phyloP scores from a whole-genome alignment of 768 basidiomycete genomes.

The Trametes cingulata region DNA sequence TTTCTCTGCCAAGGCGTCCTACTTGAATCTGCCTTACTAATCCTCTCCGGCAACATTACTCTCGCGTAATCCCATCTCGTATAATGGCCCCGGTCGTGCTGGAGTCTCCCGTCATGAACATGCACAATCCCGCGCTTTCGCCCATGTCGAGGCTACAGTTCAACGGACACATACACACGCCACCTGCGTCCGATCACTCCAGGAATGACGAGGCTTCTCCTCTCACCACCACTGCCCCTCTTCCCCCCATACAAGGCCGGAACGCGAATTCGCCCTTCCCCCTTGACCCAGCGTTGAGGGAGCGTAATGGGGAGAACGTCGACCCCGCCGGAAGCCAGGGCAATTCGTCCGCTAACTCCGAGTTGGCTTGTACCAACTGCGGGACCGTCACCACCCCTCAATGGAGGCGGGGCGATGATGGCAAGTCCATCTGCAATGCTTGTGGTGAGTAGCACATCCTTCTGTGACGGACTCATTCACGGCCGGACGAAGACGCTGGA shows the following conservation, averaged over 20 bases:
- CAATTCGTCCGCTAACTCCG: slow-evolving; percentile 15
- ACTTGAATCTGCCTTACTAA: slow-evolving; percentile 13
- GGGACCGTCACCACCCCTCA: slow-evolving; percentile 77
- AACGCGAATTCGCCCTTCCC: slow-evolving; percentile 32
- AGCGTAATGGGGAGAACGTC: slow-evolving; percentile 26
- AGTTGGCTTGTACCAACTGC: slow-evolving; percentile 63
- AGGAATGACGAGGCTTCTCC: slow-evolving; percentile 28
- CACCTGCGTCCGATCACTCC: slow-evolving; percentile 32
- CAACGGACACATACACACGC: slow-evolving; percentile 37
- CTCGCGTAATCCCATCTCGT: slow-evolving; percentile 14
- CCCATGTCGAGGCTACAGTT: slow-evolving; percentile 48
- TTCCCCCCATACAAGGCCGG: slow-evolving; percentile 37
- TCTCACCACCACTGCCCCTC: slow-evolving; percentile 24
- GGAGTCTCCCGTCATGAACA: slow-evolving; percentile 52
- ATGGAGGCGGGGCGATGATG: slow-evolving; percentile 81
- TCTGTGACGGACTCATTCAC: slow-evolving; percentile 26
- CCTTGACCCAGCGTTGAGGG: slow-evolving; percentile 28
- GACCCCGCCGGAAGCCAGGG: slow-evolving; percentile 26
- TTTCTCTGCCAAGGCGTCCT: neutral
- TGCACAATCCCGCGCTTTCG: slow-evolving; percentile 46
- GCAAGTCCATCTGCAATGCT: slow-evolving; percentile 85
- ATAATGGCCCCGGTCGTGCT: slow-evolving; percentile 60
- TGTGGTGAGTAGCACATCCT: slow-evolving; percentile 68
- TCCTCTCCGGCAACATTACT: slow-evolving; percentile 14
- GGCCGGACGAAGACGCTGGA: slow-evolving; percentile 28